These are phyloP conservation scores for Fusarium neocosmosporiellum DNA, from an alignment of 2,329 filamentous ascomycete genomes.

Conservation along the genomic window DNA sequence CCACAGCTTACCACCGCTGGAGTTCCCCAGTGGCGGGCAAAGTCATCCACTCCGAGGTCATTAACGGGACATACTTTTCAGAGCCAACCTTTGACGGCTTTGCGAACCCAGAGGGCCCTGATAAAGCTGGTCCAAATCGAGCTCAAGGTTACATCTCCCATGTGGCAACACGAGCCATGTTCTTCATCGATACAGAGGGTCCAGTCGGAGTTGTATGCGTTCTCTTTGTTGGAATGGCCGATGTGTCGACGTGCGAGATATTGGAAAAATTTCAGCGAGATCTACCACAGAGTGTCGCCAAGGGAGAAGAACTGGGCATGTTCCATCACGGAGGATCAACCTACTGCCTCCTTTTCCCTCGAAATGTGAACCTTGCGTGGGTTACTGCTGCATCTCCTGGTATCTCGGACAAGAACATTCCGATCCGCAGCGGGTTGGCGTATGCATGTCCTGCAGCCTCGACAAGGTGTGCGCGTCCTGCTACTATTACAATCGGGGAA, in stretches of 20 bases:
- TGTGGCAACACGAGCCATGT: conserved; percentile 72
- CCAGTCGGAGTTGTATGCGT: conserved; percentile 74
- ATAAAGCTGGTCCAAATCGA: conserved; percentile 37
- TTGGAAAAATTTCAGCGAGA: conserved; percentile 35
- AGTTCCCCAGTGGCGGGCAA: conserved; percentile 70
- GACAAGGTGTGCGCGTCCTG: background rate
- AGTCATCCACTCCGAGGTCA: conserved; percentile 49
- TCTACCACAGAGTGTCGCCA: conserved; percentile 44
- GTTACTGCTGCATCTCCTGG: conserved; percentile 26
- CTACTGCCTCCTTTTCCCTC: conserved; percentile 72
- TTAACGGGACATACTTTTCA: conserved; percentile 72
- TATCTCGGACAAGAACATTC: conserved; percentile 21
- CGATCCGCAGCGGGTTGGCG: conserved; percentile 30
- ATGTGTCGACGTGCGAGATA: conserved; percentile 74
- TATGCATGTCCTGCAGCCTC: conserved; percentile 13
- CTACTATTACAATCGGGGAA: background rate
- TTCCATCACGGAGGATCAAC: conserved; percentile 78
- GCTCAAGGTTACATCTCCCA: conserved; percentile 72
- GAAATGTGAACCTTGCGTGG: conserved; percentile 56
- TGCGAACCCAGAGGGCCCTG: conserved; percentile 15
- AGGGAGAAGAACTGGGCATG: conserved; percentile 78
- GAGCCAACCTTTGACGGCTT: conserved; percentile 49
- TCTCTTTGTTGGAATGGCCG: conserved; percentile 77
- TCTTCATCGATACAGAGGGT: conserved; percentile 75
- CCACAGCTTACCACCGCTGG: conserved; percentile 76